Evolutionary conservation across 2,329 filamentous ascomycete species (phyloP), one percentile per base, ranked within the genome.

Genomic region (Diplodia corticola): DNA sequence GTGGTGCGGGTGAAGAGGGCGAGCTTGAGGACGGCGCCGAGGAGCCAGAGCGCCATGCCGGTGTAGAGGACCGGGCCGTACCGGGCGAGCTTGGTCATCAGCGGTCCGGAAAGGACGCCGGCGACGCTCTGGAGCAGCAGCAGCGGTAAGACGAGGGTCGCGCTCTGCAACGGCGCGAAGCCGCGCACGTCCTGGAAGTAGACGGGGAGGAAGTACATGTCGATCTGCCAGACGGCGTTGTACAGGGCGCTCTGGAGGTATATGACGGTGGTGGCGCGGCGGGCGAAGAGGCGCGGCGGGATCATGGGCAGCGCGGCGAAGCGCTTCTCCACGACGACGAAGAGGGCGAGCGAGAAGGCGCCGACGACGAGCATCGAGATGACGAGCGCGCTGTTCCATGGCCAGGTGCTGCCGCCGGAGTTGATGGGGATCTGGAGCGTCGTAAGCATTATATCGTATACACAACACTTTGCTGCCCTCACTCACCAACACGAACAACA

Each of bases 181-280:
- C 55, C 40, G 24, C 72, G 73, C 5, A 82, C 76, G 4, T 75
- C 74, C 63, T 82, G 80, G 63, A 81, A 81, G 64, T 79, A 82
- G 0, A 80, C 72, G 24, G 72, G 73, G 2, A 79, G 69, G 63
- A 77, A 79, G 65, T 73, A 78, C 57, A 70, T 63, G n/a, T 48
- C 55, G 6, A 60, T 40, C 15, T 60, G 55, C 55, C 55, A 60
- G 4, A n/a, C 55, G n/a, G n/a, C 13, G 22, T 60, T 49, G 4
- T 60, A 60, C 15, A 60, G 40, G 6, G 17, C 55, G 12, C 55
- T 49, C 12, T 60, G 37, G 17, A 60, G 28, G 3, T 60, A 60
- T 10, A 60, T 48, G 28, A 60, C n/a, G 4, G 37, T 60, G 5
- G 55, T 60, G 3, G 40, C 48, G 9, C 17, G 10, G 17, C 46